phyloP scores from a whole-genome alignment of 2,329 filamentous ascomycete genomes.

The Fonsecaea erecta region DNA sequence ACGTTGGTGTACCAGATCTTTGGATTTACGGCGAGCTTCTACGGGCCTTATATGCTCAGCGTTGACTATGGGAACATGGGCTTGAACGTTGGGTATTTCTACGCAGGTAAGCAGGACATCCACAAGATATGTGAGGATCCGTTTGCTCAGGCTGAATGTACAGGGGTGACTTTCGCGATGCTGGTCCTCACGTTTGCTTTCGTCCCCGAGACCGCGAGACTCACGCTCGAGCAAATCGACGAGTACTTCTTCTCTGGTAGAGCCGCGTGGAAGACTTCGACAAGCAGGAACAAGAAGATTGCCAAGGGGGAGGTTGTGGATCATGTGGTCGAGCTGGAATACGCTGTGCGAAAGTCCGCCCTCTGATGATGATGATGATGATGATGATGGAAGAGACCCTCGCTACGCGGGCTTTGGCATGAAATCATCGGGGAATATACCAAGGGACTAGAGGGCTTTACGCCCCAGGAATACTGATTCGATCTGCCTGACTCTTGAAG shows the following conservation, averaged over 20 bases:
- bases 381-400: too few relatives aligned
- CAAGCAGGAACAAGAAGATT: background rate
- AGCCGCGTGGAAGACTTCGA: too few relatives aligned
- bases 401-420: background rate
- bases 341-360: background rate
- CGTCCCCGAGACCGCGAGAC: too few relatives aligned
- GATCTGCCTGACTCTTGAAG: too few relatives aligned
- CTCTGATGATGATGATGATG: background rate
- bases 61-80: conserved; percentile 40
- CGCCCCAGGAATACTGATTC: too few relatives aligned
- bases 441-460: too few relatives aligned
- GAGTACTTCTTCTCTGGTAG: too few relatives aligned
- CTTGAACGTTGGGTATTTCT: conserved; percentile 41
- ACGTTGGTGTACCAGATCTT: conserved; percentile 38
- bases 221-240: too few relatives aligned
- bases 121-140: background rate
- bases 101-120: conserved; percentile 27
- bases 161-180: conserved; percentile 21
- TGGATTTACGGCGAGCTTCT: conserved; percentile 38
- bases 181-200: conserved; percentile 1
- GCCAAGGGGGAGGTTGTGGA: conserved; percentile 8
- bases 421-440: too few relatives aligned
- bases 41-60: conserved; percentile 40
- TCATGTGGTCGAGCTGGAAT: background rate
- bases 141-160: background rate